These are phyloP conservation scores for Eustoma russellianum DNA, from an alignment of 257 asterid genomes.

Conservation along the genomic window DNA sequence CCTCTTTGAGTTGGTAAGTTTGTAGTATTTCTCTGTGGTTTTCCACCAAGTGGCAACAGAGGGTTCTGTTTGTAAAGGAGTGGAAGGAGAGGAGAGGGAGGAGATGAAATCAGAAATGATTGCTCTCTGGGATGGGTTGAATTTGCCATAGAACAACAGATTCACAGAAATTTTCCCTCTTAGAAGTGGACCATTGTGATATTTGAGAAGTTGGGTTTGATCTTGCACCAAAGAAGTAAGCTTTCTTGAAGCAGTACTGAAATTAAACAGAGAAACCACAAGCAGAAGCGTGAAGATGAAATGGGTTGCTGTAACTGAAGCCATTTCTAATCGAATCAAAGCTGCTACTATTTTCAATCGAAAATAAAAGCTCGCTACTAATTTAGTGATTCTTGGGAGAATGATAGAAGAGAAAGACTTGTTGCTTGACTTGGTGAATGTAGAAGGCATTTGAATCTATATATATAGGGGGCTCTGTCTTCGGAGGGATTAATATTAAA, in stretches of 20 bases:
- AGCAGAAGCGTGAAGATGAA: constrained; percentile 12
- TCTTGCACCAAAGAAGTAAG: too few relatives aligned
- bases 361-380: too few relatives aligned
- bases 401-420: not conserved
- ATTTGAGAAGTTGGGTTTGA: too few relatives aligned
- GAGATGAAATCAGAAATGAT: constrained; percentile 56
- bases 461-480: not conserved
- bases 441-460: too few relatives aligned
- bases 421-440: too few relatives aligned
- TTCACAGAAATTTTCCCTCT: constrained; percentile 15
- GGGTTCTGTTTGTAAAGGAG: constrained; percentile 15
- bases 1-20: constrained; percentile 33
- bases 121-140: constrained; percentile 56
- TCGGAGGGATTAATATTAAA: not conserved
- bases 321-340: constrained; percentile 9
- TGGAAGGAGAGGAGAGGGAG: constrained; percentile 28
- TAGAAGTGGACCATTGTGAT: too few relatives aligned
- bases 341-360: too few relatives aligned
- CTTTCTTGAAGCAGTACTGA: too few relatives aligned
- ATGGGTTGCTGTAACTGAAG: constrained; percentile 8
- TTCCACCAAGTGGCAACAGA: constrained; percentile 74
- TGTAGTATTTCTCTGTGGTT: constrained; percentile 49
- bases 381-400: not conserved
- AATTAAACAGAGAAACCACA: too few relatives aligned
- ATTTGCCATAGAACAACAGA: constrained; percentile 61